These are phyloP conservation scores for Colletotrichum sp. DNA, from an alignment of 2,329 filamentous ascomycete genomes.

Conservation along the genomic window DNA sequence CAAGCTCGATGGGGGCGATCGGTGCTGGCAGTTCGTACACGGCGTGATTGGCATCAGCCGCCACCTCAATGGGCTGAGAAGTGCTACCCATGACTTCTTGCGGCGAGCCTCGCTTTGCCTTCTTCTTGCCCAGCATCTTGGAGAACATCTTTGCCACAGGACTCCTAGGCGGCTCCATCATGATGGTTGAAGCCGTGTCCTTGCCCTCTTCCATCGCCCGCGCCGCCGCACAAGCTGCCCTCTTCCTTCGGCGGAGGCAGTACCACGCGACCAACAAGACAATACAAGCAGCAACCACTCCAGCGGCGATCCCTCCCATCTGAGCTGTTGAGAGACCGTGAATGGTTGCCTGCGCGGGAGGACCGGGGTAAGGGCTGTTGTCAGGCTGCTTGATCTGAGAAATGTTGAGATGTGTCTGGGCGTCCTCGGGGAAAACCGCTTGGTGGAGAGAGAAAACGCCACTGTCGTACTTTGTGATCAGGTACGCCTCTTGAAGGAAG, in stretches of 20 bases:
- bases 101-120: slow-evolving; percentile 26
- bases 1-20: slow-evolving; percentile 52
- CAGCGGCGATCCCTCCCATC: slow-evolving; percentile 52
- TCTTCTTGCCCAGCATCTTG: slow-evolving; percentile 43
- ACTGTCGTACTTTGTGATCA: slow-evolving; percentile 62
- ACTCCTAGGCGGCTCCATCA: slow-evolving; percentile 37
- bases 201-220: slow-evolving; percentile 35
- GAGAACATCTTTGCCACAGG: slow-evolving; percentile 47
- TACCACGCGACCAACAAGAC: slow-evolving; percentile 32
- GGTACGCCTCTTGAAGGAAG: slow-evolving; percentile 73
- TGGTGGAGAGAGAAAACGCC: slow-evolving; percentile 60
- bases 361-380: slow-evolving; percentile 53
- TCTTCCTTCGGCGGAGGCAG: slow-evolving; percentile 38
- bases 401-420: slow-evolving; percentile 43
- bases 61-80: slow-evolving; percentile 42
- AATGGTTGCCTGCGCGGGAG: slow-evolving; percentile 24
- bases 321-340: slow-evolving; percentile 42
- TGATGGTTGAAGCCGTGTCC: slow-evolving; percentile 37
- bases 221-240: slow-evolving; percentile 28
- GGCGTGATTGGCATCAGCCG: slow-evolving; percentile 49
- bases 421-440: slow-evolving; percentile 54
- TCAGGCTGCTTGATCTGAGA: slow-evolving; percentile 45
- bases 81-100: slow-evolving; percentile 32
- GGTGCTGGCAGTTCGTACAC: slow-evolving; percentile 58
- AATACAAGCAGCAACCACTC: slow-evolving; percentile 37